Evolutionary conservation across 2,329 filamentous ascomycete species (phyloP).

Genomic region (Fusarium compactum): DNA sequence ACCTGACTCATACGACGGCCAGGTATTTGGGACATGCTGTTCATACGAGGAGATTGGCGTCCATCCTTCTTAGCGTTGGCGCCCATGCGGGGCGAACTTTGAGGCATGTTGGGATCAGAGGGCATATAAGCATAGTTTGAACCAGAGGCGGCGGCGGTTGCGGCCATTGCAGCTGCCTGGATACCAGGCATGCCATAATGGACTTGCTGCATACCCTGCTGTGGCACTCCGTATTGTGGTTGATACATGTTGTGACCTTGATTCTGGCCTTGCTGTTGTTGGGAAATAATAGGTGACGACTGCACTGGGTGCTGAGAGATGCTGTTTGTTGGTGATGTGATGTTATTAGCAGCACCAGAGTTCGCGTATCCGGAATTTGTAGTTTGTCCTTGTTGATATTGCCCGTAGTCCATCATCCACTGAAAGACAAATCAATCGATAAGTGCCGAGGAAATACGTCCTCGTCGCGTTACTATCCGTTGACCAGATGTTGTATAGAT

Average conservation of each 20-base stretch:
- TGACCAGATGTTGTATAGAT: conserved; percentile 25
- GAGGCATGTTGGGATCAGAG: conserved; percentile 75
- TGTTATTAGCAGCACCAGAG: conserved; percentile 66
- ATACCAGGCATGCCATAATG: conserved; percentile 82
- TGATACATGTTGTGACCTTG: conserved; percentile 83
- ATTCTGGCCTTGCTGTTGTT: conserved; percentile 73
- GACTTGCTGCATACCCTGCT: conserved; percentile 75
- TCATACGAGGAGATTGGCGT: conserved; percentile 83
- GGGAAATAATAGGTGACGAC: conserved; percentile 83
- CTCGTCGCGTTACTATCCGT: conserved; percentile 47
- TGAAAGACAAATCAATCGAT: conserved; percentile 46
- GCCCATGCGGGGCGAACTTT: conserved; percentile 81
- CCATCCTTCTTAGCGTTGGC: conserved; percentile 78
- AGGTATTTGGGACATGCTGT: conserved; percentile 69
- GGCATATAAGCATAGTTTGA: conserved; percentile 80
- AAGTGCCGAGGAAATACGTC: conserved; percentile 46
- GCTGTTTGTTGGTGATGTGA: conserved; percentile 80
- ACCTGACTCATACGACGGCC: conserved; percentile 81
- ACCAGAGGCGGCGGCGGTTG: conserved; percentile 90
- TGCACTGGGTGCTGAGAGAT: conserved; percentile 76
- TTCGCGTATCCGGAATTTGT: conserved; percentile 74
- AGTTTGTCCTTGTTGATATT: conserved; percentile 75
- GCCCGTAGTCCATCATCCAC: conserved; percentile 79
- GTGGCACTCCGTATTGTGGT: conserved; percentile 79
- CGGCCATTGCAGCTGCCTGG: conserved; percentile 91